Base-by-base conservation (phyloP, 106 monocot genomes). In the Vanilla planifolia region DNA sequence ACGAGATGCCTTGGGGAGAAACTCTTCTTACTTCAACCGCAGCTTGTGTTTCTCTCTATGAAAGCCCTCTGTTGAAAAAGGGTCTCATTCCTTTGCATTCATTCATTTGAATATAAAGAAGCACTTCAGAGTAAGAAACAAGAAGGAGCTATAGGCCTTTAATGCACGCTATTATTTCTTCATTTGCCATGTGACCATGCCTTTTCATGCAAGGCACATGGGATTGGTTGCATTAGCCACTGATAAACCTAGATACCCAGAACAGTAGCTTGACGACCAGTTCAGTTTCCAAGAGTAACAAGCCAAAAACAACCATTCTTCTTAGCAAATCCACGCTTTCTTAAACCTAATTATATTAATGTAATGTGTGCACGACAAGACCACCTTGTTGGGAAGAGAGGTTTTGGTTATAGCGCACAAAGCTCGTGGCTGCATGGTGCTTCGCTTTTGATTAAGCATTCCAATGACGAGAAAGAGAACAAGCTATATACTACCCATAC, bases 371-470 rank as follows among this genome's bases (percentile, higher is more conserved):
- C 8, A 23, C 25, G 50, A 20, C 6, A 50, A 23, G 50, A 50
- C n/a, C n/a, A n/a, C n/a, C n/a, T n/a, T n/a, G n/a, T n/a, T n/a
- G n/a, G n/a, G 30, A 53, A 53, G 22, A 30, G 53, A 53, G 30
- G 53, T 30, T 29, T 53, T 53, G 50, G 50, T 50, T 37, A 10
- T 37, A 10, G 10, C 7, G 37, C 10, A 10, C 7, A 10, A 37
- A 37, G 10, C 37, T 10, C 37, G 10, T 6, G 5, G 37, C 37
- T 6, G 10, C 10, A 10, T 37, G 37, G 37, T 37, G 7, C n/a
- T n/a, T n/a, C n/a, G n/a, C 5, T 10, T 37, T 50, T 28, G 29
- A 53, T 53, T 53, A 53, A 53, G 53, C 29, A 53, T 53, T 16
- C 53, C 53, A 3, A 53, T 3, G 53, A 53, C 28, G 15, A 53